Evolutionary conservation across 2,329 filamentous ascomycete genomes (phyloP), one percentile per base, ranked within the genome.

Genomic region (Venturia oleaginea): DNA sequence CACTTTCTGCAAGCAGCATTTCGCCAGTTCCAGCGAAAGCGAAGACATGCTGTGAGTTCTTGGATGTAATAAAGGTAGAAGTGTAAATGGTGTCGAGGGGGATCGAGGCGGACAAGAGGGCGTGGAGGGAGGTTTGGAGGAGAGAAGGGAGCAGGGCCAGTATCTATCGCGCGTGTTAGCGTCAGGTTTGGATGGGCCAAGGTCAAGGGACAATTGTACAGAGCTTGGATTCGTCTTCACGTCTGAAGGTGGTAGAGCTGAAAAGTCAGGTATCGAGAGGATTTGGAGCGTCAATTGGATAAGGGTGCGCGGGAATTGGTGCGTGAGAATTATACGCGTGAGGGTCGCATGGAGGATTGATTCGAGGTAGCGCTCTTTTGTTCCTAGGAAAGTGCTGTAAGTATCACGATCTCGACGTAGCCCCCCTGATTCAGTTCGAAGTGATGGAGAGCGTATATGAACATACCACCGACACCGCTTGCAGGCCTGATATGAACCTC

Each of bases 401-500:
- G 30, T 13, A 60, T 24, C 61, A 24, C n/a, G 24, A 19, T 13
- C 22, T 13, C n/a, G 6, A 15, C 22, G 3, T 48, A 10, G 5
- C 48, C 32, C 24, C 37, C 15, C 22, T 43, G 48, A 19, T 32
- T 51, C 32, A 15, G 13, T 10, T 4, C 59, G 15, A 27, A 22
- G 27, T 27, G 38, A 48, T 46, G 8, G 15, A 13, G 48, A 13
- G 48, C 38, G 30, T n/a, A 27, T 61, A 17, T 66, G 4, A 59
- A 71, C 82, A 73, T 75, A 87, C 92, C 89, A 79, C 90, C 91
- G 57, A 94, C 87, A 19, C 92, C 92, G 68, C 88, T 86, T 42
- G 89, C 88, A 60, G 93, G 93, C 74, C 94, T 86, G 68, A 99
- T 85, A 73, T 93, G 86, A 65, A 99, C 90, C 76, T 97, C 94